phyloP scores from a whole-genome alignment of 2,329 filamentous ascomycete genomes.

The Drechslera avenae region DNA sequence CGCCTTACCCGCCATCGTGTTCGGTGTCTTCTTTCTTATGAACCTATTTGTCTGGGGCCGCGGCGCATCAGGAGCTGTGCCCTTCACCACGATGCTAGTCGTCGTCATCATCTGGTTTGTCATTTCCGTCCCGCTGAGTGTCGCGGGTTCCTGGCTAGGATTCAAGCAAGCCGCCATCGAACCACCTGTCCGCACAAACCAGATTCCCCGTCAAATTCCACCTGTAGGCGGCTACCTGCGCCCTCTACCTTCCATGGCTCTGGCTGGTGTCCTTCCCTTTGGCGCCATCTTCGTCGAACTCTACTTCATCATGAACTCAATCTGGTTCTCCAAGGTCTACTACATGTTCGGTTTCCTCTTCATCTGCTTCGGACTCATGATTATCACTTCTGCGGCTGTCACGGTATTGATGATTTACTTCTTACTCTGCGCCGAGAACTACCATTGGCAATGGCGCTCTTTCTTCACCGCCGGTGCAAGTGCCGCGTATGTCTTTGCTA shows the following conservation, averaged over 20 bases:
- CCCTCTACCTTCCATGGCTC: constrained; percentile 84
- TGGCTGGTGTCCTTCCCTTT: constrained; percentile 92
- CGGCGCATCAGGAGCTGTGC: constrained; percentile 88
- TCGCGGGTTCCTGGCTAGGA: constrained; percentile 89
- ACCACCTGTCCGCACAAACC: constrained; percentile 89
- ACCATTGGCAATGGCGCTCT: constrained; percentile 97
- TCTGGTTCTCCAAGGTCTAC: constrained; percentile 99
- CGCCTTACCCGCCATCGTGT: constrained; percentile 84
- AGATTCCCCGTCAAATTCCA: constrained; percentile 96
- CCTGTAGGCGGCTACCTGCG: constrained; percentile 81
- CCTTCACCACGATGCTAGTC: constrained; percentile 95
- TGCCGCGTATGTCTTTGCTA: constrained; percentile 88
- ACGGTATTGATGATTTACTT: constrained; percentile 97
- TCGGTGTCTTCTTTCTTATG: constrained; percentile 86
- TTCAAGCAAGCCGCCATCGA: constrained; percentile 75
- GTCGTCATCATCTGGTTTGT: constrained; percentile 95
- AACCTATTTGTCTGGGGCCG: constrained; percentile 97
- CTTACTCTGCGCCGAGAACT: constrained; percentile 92
- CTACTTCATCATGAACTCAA: constrained; percentile 98
- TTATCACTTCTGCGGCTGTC: constrained; percentile 89
- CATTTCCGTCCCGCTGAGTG: constrained; percentile 89
- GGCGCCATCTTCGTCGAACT: constrained; percentile 97
- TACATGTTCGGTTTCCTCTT: constrained; percentile 99
- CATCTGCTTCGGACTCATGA: constrained; percentile 96
- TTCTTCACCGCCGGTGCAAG: constrained; percentile 92